Conservation (phyloP, 2,329 filamentous ascomycete genomes). For the Colletotrichum eleusines region DNA sequence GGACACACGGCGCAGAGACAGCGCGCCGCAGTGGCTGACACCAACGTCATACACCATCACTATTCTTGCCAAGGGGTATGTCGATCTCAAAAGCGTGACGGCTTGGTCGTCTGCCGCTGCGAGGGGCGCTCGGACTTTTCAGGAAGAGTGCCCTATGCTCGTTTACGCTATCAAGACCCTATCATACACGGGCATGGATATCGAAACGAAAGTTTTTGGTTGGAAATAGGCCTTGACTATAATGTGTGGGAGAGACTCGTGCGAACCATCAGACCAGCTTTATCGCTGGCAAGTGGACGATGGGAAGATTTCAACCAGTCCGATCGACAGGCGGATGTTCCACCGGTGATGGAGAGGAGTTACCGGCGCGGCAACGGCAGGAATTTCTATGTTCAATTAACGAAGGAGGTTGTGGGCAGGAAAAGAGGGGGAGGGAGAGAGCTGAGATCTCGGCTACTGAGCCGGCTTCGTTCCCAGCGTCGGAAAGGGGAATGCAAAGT, state of each 20-base stretch:
- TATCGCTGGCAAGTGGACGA: neutral
- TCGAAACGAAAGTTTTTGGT: constrained; percentile 45
- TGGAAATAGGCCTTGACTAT: neutral
- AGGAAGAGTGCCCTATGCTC: constrained; percentile 55
- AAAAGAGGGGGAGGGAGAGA: no score
- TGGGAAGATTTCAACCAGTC: neutral
- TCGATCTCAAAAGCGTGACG: constrained; percentile 60
- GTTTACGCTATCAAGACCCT: constrained; percentile 54
- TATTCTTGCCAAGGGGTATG: constrained; percentile 62
- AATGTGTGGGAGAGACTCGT: neutral
- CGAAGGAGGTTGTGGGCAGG: no score
- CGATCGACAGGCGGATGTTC: neutral
- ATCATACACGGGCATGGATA: constrained; percentile 36
- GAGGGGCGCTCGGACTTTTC: constrained; percentile 54
- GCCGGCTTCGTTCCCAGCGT: neutral
- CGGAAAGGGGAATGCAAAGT: neutral
- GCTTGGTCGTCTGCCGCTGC: constrained; percentile 62
- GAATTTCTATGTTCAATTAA: neutral
- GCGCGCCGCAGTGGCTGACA: constrained; percentile 53
- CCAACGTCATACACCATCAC: constrained; percentile 61
- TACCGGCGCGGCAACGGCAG: neutral
- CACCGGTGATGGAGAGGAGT: neutral
- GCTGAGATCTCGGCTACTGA: no score
- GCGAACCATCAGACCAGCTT: neutral
- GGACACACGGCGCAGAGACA: constrained; percentile 55